phyloP scores from a whole-genome alignment of 2,329 filamentous ascomycete species.

The Neofusicoccum umdonicola region DNA sequence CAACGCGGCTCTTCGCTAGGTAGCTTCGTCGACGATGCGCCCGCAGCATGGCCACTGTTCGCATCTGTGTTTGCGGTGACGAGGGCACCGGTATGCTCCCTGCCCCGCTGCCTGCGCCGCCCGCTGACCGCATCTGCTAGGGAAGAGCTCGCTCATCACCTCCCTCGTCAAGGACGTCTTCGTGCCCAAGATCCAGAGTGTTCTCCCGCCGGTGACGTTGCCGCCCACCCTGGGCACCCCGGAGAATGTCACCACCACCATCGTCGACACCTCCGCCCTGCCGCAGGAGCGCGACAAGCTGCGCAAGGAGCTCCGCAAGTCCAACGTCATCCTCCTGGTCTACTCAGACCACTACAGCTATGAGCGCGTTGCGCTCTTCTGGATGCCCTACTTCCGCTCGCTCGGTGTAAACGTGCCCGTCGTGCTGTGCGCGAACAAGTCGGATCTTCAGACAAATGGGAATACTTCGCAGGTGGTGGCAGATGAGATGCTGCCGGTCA shows the following conservation, averaged over 20 bases:
- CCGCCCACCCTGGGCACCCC: slow-evolving; percentile 89
- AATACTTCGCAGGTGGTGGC: slow-evolving; percentile 82
- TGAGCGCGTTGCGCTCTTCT: slow-evolving; percentile 93
- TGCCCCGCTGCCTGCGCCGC: not conserved
- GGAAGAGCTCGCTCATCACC: slow-evolving; percentile 66
- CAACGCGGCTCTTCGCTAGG: not conserved
- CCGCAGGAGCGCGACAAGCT: slow-evolving; percentile 89
- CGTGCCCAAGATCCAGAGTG: slow-evolving; percentile 90
- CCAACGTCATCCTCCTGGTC: slow-evolving; percentile 92
- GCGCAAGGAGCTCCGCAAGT: slow-evolving; percentile 92
- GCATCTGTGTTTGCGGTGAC: slow-evolving; percentile 94
- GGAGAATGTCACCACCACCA: slow-evolving; percentile 94
- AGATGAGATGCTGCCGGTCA: slow-evolving; percentile 96
- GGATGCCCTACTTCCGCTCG: slow-evolving; percentile 97
- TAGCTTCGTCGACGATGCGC: slow-evolving; percentile 19
- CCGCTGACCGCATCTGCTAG: slow-evolving; percentile 23
- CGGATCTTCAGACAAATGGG: slow-evolving; percentile 75
- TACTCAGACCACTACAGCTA: slow-evolving; percentile 99
- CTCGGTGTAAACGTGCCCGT: slow-evolving; percentile 98
- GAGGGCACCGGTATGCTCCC: slow-evolving; percentile 69
- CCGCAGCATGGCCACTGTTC: slow-evolving; percentile 47
- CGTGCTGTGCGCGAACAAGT: slow-evolving; percentile 95
- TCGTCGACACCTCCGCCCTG: slow-evolving; percentile 94
- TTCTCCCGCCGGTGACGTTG: slow-evolving; percentile 92
- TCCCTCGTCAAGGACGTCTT: slow-evolving; percentile 97